Conservation (phyloP, 495 filamentous ascomycete genomes). For the Bryoglossum gracile region DNA sequence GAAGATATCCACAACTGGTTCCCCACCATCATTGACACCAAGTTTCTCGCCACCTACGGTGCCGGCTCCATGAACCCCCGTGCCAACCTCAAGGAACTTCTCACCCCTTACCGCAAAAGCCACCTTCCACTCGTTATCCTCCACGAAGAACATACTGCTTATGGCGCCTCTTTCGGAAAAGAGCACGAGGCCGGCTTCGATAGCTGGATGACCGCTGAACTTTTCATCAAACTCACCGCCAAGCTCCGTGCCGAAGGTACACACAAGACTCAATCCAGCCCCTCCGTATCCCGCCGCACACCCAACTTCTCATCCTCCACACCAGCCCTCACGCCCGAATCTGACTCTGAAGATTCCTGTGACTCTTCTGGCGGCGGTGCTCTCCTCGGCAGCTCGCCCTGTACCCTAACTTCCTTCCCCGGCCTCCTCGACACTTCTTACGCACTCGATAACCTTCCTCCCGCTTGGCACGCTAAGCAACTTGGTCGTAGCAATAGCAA, state of each 20-base stretch:
- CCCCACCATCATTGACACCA: slow-evolving; percentile 68
- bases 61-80: slow-evolving; percentile 15
- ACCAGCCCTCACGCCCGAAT: not conserved
- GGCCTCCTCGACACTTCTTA: no score
- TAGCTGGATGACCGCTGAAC: slow-evolving; percentile 56
- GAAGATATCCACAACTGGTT: slow-evolving; percentile 55
- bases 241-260: slow-evolving; percentile 34
- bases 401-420: no score
- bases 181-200: slow-evolving; percentile 69
- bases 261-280: not conserved
- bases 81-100: slow-evolving; percentile 10
- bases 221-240: slow-evolving; percentile 54
- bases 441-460: no score
- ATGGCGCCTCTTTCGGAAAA: slow-evolving; percentile 8
- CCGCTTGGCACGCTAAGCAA: not conserved
- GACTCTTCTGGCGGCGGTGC: not conserved
- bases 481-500: not conserved
- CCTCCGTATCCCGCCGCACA: no score
- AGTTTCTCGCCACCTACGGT: slow-evolving; percentile 53
- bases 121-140: slow-evolving; percentile 38
- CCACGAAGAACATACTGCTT: slow-evolving; percentile 22
- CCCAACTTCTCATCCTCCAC: not conserved
- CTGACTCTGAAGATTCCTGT: no score
- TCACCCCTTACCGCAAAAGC: slow-evolving; percentile 8
- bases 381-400: not conserved